Evolutionary conservation across 345 rosid species (phyloP).

Genomic region (Cardiospermum halicacabum): DNA sequence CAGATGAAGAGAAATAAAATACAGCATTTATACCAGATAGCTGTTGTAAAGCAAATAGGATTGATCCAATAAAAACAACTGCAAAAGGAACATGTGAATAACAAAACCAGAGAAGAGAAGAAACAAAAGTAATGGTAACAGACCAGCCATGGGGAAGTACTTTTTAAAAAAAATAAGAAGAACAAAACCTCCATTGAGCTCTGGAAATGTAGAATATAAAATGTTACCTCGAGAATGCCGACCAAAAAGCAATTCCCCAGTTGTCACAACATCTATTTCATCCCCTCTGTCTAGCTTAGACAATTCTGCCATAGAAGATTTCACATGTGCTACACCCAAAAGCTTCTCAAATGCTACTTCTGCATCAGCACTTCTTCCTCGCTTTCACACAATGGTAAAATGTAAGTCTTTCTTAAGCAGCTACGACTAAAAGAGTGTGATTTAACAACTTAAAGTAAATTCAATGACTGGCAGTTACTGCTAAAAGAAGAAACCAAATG

Average conservation of each 20-base stretch:
- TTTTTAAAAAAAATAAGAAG: conserved; percentile 3
- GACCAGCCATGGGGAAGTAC: no score
- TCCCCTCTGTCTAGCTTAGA: conserved; percentile 75
- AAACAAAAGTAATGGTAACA: neutral
- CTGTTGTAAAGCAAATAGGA: conserved; percentile 99
- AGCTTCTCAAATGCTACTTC: conserved; percentile 85
- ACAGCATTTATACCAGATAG: conserved; percentile 99
- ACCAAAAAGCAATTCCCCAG: conserved; percentile 68
- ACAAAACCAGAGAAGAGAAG: conserved; percentile 34
- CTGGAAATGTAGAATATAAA: neutral
- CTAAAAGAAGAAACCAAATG: neutral
- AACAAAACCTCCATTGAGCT: conserved; percentile 12
- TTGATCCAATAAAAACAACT: conserved; percentile 99
- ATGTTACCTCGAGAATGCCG: conserved; percentile 78
- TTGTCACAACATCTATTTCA: conserved; percentile 49
- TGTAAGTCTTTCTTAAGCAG: conserved; percentile 9
- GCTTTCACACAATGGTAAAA: conserved; percentile 36
- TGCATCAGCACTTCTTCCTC: conserved; percentile 81
- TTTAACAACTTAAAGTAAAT: neutral
- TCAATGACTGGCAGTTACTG: neutral
- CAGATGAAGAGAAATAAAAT: conserved; percentile 97
- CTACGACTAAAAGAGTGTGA: neutral
- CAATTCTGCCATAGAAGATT: conserved; percentile 71
- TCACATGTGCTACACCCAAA: conserved; percentile 75
- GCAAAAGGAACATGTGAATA: conserved; percentile 88